Base-by-base conservation (phyloP, 441 rosid species). In the Mallotus japonicus region DNA sequence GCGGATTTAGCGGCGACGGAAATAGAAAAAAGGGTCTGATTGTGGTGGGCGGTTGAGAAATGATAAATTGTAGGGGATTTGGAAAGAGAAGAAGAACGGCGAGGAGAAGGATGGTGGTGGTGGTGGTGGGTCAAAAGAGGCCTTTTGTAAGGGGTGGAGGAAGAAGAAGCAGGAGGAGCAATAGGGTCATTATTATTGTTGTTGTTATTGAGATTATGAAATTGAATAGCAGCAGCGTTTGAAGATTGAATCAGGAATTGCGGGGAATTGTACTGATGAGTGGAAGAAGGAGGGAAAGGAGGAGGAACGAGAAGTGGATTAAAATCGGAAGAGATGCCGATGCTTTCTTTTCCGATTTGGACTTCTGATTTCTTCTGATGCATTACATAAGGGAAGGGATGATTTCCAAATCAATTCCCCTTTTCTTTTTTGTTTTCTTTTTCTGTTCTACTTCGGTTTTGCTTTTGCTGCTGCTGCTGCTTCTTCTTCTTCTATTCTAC, bases 341-440 rank as follows among this genome's bases (percentile, higher is more conserved):
- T 83, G 94, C 96, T 93, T 88, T 93, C 98, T 89, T 85, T 93
- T 87, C 98, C 97, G 98, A 93, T 93, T 89, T 93, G 98, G 79
- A 77, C 85, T 85, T 93, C 97, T 73, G 98, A 93, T 87, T 90
- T 93, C 94, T 93, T 93, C 85, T 90, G 98, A 93, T 91, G 98
- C 97, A 93, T 93, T 86, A 90, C 90, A 88, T 84, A 76, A 32
- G 80, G 70, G 64, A 69, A 66, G 32, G 32, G 32, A 28, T 28
- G 32, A 28, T 28, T 28, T 28, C 32, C 32, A 28, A 28, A 28
- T 28, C 32, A 28, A 28, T 28, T 28, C 32, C 19, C 19, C 8
- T 24, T 58, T 11, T 10, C 4, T n/a, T 10, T 0, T 8, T 24
- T 8, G 1, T 32, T 7, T 11, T 42, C 47, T 53, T 15, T 7